Percentiles rank a stretch among this genome's conserved stretches.
Conservation (phyloP, 768 basidiomycete species). For the Pisolithus marmoratus region DNA sequence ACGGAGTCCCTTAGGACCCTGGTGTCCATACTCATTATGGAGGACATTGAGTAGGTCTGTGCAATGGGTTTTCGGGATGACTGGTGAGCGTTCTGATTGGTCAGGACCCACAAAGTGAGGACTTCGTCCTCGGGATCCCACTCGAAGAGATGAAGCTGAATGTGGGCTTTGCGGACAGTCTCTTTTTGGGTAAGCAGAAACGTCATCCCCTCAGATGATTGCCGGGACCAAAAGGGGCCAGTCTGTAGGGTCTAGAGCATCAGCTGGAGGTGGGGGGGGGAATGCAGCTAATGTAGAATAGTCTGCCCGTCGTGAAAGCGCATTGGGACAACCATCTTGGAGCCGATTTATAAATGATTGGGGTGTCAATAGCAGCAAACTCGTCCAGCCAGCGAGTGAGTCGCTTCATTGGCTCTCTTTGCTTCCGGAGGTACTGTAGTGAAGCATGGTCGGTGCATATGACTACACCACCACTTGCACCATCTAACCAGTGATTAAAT, state of each 20-base stretch:
- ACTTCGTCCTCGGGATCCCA: no score
- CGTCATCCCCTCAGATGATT: neutral
- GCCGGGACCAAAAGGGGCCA: neutral
- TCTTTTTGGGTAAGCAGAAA: no score
- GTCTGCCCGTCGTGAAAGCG: neutral
- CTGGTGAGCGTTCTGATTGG: neutral
- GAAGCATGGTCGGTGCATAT: no score
- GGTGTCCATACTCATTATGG: neutral
- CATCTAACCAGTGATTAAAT: no score
- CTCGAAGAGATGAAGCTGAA: no score
- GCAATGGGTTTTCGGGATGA: neutral
- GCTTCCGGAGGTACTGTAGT: neutral
- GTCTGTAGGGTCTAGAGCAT: neutral
- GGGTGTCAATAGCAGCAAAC: no score
- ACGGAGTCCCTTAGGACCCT: neutral
- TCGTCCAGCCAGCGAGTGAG: neutral
- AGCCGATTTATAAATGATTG: neutral
- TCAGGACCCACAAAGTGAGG: no score
- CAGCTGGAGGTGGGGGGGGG: neutral
- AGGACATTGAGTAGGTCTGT: neutral
- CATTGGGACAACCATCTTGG: neutral
- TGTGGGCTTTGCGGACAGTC: no score
- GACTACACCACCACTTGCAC: no score
- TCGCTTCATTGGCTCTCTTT: neutral
- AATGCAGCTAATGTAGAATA: neutral